A percentile compares a stretch with the other conserved stretches of the same genome.
Evolutionary conservation across 352 stramenopile genomes (phyloP).

Genomic region (Globisporangium ultimum): DNA sequence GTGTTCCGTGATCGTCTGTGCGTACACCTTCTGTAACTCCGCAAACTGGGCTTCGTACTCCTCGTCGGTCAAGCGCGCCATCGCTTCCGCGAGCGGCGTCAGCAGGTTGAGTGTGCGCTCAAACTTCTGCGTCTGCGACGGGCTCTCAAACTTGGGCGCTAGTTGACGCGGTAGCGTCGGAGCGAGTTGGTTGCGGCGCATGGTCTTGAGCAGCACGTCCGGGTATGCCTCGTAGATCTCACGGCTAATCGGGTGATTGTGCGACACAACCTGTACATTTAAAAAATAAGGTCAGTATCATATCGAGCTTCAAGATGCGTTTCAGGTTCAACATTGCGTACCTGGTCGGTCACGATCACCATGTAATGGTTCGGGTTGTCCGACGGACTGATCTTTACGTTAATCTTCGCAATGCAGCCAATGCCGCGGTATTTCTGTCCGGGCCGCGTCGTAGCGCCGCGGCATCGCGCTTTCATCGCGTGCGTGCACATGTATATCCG

Average conservation of each 20-base stretch:
- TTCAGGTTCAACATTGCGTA: conserved; percentile 11
- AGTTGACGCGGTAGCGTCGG: conserved; percentile 62
- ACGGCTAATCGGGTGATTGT: conserved; percentile 82
- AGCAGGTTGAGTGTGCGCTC: conserved; percentile 64
- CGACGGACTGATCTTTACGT: conserved; percentile 82
- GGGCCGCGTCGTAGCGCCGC: conserved; percentile 66
- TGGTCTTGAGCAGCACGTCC: conserved; percentile 81
- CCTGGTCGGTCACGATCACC: conserved; percentile 86
- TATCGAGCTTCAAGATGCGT: too few species aligned
- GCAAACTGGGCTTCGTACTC: conserved; percentile 72
- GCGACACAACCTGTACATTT: conserved; percentile 61
- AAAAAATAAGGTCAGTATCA: neutral
- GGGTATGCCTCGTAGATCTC: conserved; percentile 86
- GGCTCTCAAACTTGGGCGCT: conserved; percentile 72
- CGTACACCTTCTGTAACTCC: conserved; percentile 79
- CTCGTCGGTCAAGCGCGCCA: conserved; percentile 66
- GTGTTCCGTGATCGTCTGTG: conserved; percentile 40
- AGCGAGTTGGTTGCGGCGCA: conserved; percentile 73
- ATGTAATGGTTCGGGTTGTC: conserved; percentile 85
- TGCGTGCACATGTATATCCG: conserved; percentile 90
- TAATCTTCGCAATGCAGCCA: conserved; percentile 85
- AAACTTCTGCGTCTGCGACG: conserved; percentile 75
- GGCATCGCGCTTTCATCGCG: conserved; percentile 82
- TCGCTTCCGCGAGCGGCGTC: conserved; percentile 66
- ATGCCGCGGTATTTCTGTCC: conserved; percentile 83